Evolutionary conservation across 257 asterid genomes (phyloP).

Genomic region (Nicotiana sylvestris): DNA sequence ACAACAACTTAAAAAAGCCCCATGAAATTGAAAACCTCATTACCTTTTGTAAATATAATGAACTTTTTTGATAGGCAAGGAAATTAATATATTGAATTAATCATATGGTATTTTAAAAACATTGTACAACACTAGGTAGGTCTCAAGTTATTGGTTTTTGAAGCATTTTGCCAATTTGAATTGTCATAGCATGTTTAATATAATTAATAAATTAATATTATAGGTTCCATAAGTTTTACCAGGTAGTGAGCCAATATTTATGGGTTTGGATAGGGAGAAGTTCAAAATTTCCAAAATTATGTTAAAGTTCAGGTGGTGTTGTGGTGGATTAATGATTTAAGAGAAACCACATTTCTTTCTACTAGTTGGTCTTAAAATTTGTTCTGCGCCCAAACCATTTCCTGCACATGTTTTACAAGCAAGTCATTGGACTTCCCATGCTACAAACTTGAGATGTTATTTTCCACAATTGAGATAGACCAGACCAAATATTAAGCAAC

Average conservation of each 20-base stretch:
- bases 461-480: neutral
- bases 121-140: neutral
- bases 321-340: neutral
- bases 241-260: neutral
- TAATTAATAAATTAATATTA: neutral
- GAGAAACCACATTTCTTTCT: conserved; percentile 6
- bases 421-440: neutral
- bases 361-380: neutral
- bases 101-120: neutral
- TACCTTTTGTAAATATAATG: neutral
- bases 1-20: neutral
- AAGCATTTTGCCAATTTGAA: neutral
- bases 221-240: neutral
- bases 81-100: neutral
- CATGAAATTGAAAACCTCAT: neutral
- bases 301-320: neutral
- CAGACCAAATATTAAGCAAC: neutral
- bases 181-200: neutral
- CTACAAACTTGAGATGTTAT: neutral
- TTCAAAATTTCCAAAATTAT: neutral
- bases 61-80: neutral
- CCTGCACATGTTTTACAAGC: neutral
- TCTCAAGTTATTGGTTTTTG: neutral
- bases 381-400: neutral
- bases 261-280: neutral